These are phyloP conservation scores for Acephala macrosclerotiorum DNA, from an alignment of 2,329 filamentous ascomycete genomes.

Conservation along the genomic window DNA sequence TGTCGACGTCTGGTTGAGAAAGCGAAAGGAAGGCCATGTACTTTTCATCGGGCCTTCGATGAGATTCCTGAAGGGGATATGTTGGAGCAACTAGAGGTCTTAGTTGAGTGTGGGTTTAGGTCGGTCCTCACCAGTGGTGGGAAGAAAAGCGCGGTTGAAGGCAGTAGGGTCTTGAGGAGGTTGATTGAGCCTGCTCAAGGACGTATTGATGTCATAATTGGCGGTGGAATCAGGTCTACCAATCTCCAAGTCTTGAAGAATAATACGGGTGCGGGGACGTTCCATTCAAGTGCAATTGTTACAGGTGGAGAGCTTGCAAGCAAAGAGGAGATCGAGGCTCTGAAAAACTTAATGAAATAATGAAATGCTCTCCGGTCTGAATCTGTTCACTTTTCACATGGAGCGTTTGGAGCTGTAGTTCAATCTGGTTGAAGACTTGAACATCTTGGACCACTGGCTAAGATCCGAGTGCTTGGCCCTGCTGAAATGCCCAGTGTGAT, in stretches of 20 bases:
- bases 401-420: too few species aligned
- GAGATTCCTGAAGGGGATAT: conserved; percentile 38
- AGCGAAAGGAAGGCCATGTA: conserved; percentile 53
- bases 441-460: background rate
- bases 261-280: conserved; percentile 44
- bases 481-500: too few species aligned
- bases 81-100: conserved; percentile 21
- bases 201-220: conserved; percentile 54
- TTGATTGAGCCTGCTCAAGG: conserved; percentile 43
- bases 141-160: conserved; percentile 28
- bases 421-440: too few species aligned
- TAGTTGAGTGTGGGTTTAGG: conserved; percentile 50
- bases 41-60: conserved; percentile 63
- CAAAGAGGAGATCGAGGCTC: conserved; percentile 33
- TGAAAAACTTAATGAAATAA: conserved; percentile 17
- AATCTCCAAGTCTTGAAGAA: conserved; percentile 49
- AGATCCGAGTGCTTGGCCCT: too few species aligned
- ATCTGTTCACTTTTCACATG: background rate
- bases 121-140: conserved; percentile 58
- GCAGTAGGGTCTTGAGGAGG: conserved; percentile 35
- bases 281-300: conserved; percentile 54
- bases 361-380: background rate
- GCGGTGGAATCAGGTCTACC: conserved; percentile 55
- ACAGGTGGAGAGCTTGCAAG: conserved; percentile 43
- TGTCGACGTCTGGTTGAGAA: conserved; percentile 51